phyloP scores from a whole-genome alignment of 805 yeast genomes.

The Candida chilensis region DNA sequence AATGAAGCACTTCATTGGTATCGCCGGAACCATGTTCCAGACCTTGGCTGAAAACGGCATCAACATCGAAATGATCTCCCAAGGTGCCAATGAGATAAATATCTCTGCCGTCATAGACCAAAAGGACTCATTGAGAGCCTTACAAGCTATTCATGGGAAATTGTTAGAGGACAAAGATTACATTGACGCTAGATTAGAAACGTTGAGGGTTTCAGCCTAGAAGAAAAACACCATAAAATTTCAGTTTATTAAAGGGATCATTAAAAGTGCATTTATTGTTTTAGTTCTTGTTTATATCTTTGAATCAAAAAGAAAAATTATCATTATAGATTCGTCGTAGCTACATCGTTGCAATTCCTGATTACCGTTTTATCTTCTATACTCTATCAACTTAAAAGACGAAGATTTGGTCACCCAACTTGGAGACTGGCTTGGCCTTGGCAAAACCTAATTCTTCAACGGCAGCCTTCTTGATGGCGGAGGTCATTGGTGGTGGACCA shows the following conservation, averaged over 20 bases:
- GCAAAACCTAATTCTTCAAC: conserved; percentile 58
- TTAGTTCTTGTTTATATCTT: too few species aligned
- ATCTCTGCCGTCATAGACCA: conserved; percentile 91
- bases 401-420: conserved; percentile 85
- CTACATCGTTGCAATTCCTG: too few species aligned
- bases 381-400: conserved; percentile 59
- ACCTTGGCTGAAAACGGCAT: conserved; percentile 86
- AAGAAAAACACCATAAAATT: too few species aligned
- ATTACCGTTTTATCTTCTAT: too few species aligned
- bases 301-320: too few species aligned
- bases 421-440: conserved; percentile 83
- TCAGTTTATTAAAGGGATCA: too few species aligned
- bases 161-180: conserved; percentile 40
- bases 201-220: too few species aligned
- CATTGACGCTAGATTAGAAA: conserved; percentile 19
- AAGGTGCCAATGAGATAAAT: conserved; percentile 97
- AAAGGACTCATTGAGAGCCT: conserved; percentile 73
- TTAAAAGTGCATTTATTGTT: too few species aligned
- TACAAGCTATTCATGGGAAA: conserved; percentile 75
- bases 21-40: conserved; percentile 95
- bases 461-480: conserved; percentile 76
- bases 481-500: conserved; percentile 92
- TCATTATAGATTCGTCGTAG: too few species aligned
- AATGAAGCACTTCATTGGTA: conserved; percentile 94
- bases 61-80: conserved; percentile 96